These are phyloP conservation scores for Dujonia santamariae DNA, from an alignment of 1,139 yeast genomes.

Conservation along the genomic window DNA sequence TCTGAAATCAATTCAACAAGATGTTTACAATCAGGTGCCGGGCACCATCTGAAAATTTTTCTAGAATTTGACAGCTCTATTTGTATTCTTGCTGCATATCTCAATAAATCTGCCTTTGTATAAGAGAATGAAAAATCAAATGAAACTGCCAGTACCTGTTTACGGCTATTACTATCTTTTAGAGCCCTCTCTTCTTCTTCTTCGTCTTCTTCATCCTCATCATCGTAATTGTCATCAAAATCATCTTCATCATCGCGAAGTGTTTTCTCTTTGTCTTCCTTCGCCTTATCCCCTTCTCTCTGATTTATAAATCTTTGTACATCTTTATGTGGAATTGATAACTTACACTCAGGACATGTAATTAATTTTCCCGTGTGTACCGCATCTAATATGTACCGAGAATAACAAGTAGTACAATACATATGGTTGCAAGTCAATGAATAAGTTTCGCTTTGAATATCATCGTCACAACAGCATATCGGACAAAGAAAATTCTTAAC, in stretches of 20 bases:
- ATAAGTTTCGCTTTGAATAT: conserved; percentile 39
- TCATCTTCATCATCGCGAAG: no score
- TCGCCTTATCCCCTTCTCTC: no score
- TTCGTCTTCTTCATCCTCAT: no score
- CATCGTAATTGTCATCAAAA: no score
- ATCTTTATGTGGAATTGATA: conserved; percentile 32
- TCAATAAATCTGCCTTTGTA: conserved; percentile 13
- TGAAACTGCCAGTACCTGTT: no score
- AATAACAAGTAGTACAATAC: conserved; percentile 68
- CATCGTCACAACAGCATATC: conserved; percentile 65
- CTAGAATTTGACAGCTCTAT: conserved; percentile 47
- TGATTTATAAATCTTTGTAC: conserved; percentile 14
- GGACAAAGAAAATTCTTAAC: conserved; percentile 45
- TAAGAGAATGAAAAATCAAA: no score
- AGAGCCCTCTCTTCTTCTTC: no score
- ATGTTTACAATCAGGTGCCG: conserved; percentile 76
- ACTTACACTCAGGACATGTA: conserved; percentile 46
- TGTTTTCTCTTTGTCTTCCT: no score
- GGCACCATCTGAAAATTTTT: conserved; percentile 67
- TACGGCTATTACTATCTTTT: no score
- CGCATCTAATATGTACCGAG: conserved; percentile 51
- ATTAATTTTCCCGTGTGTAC: conserved; percentile 56
- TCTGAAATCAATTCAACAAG: conserved; percentile 41
- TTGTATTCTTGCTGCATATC: conserved; percentile 41
- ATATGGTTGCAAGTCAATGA: conserved; percentile 65